phyloP scores from a whole-genome alignment of 140 eudicot species.

The Stevia rebaudiana region DNA sequence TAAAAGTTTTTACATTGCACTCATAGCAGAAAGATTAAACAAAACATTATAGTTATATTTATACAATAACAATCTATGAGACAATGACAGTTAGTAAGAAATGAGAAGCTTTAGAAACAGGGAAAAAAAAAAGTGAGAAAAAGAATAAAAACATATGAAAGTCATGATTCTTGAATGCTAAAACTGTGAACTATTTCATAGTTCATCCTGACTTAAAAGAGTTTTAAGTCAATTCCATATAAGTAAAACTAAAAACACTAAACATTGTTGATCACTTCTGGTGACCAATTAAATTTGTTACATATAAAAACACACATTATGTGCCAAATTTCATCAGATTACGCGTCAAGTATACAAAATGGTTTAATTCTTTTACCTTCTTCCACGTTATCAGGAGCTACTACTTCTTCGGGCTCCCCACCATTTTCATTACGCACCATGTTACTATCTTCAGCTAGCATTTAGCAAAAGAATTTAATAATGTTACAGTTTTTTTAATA shows the following conservation, averaged over 20 bases:
- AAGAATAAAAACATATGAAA: not conserved
- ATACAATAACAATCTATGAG: not conserved
- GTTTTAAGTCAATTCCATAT: not conserved
- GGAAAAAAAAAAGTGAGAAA: not conserved
- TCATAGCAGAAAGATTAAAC: not conserved
- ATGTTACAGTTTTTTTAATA: not conserved
- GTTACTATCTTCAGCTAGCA: constrained; percentile 43
- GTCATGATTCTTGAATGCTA: not conserved
- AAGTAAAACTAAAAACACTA: not conserved
- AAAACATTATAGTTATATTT: not conserved
- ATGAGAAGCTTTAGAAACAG: not conserved
- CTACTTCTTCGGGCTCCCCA: constrained; percentile 34
- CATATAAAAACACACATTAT: not conserved
- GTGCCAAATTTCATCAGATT: not conserved
- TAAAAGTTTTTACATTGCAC: not conserved
- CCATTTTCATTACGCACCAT: constrained; percentile 34
- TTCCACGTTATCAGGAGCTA: constrained; percentile 29
- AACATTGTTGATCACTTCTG: not conserved
- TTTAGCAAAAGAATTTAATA: constrained; percentile 6
- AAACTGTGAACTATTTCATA: not conserved
- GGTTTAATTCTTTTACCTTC: constrained; percentile 37
- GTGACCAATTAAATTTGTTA: not conserved
- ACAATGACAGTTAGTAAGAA: not conserved
- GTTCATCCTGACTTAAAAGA: not conserved
- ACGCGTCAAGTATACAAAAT: not conserved